Base-by-base conservation (phyloP, 1,284 basidiomycete genomes). In the Apiotrichum veenhuisii region DNA sequence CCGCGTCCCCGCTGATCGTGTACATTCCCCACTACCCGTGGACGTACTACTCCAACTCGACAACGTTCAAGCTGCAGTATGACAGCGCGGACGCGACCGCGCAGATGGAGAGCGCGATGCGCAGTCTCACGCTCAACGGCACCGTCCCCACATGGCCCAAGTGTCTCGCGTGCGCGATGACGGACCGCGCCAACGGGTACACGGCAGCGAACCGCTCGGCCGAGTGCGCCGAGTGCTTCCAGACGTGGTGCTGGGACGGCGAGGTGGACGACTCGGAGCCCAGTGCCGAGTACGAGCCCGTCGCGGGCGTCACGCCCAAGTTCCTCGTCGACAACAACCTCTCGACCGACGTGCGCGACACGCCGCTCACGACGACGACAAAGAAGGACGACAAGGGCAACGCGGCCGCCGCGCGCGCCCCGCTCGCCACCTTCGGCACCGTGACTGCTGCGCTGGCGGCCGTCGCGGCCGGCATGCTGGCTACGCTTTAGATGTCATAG, bases 1-100 rank as follows among this genome's bases (percentile, higher is more conserved):
- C 75, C 30, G 70, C 68, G 18, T 77, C 77, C 5, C 77, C 79
- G 8, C 47, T 80, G 12, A 61, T 80, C 48, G 64, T 78, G 54
- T 80, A 80, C 66, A 54, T 81, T 12, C 78, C 79, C 23, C 75
- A 70, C 62, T 81, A 81, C 62, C 80, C 80, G 22, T 81, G 78
- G 76, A 67, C 67, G 33, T 64, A 57, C 38, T 65, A 64, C 63
- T 70, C 68, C 54, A 79, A 74, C 69, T 77, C 66, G 34, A 75
- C 68, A 50, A 80, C 75, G n/a, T 66, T 68, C 47, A 61, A 75
- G 68, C 71, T 80, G 46, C 57, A 65, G 38, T 81, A 80, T 63
- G 67, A 76, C 50, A 72, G 74, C 33, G 61, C 63, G 9, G 57
- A 66, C 40, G 65, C 70, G 9, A 69, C 60, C 51, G 75, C 62